Evolutionary conservation across 2,329 filamentous ascomycete genomes (phyloP).

Genomic region (Ophiostoma quercus): DNA sequence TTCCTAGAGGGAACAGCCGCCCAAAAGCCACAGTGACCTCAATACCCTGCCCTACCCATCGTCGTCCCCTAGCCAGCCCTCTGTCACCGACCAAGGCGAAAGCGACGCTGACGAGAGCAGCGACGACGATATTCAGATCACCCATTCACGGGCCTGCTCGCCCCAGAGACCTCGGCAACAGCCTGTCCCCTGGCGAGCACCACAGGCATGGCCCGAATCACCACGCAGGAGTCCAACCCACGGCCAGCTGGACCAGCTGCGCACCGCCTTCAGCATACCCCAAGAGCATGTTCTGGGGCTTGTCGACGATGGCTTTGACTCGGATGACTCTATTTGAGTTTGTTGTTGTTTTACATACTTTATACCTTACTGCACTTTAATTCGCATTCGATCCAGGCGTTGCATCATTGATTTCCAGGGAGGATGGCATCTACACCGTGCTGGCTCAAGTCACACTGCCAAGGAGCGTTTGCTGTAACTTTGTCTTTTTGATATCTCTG

Average conservation of each 20-base stretch:
- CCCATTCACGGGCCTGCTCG: neutral
- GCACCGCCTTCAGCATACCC: neutral
- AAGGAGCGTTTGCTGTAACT: neutral
- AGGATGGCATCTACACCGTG: neutral
- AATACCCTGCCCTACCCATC: neutral
- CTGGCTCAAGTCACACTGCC: neutral
- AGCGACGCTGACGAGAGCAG: neutral
- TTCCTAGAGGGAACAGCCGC: constrained; percentile 13
- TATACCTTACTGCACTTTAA: neutral
- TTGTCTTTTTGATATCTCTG: neutral
- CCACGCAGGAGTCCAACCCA: neutral
- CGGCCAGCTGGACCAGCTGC: constrained; percentile 8
- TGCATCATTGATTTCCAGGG: neutral
- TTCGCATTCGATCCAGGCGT: neutral
- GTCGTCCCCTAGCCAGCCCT: neutral
- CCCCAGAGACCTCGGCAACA: neutral
- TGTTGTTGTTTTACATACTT: neutral
- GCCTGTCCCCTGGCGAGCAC: neutral
- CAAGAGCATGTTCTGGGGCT: neutral
- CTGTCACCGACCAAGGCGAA: neutral
- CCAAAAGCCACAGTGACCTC: neutral
- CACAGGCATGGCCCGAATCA: neutral
- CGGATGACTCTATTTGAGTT: neutral
- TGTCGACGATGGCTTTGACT: neutral
- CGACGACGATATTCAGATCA: neutral